phyloP scores from a whole-genome alignment of 1,139 yeast species.

The Geotrichum histeridarum region DNA sequence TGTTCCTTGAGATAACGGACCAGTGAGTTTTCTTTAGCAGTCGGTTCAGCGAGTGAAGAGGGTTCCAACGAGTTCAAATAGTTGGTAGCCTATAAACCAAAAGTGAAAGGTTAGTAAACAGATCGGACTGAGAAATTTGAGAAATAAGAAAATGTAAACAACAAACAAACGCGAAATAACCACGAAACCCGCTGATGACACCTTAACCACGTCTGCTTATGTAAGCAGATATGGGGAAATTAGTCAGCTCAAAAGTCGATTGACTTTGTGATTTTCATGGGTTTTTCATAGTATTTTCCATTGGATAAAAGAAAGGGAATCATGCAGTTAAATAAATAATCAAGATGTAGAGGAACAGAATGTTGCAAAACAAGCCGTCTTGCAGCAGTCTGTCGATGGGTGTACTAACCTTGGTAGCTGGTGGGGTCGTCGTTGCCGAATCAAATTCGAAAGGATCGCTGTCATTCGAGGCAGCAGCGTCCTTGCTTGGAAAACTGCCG shows the following conservation, averaged over 20 bases:
- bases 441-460: not conserved
- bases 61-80: not conserved
- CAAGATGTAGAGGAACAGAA: constrained; percentile 1
- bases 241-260: no score
- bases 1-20: not conserved
- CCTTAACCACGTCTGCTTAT: not conserved
- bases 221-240: not conserved
- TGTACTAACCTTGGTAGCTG: constrained; percentile 5
- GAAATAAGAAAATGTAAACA: not conserved
- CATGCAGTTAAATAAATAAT: constrained; percentile 10
- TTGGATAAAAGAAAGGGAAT: not conserved
- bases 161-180: not conserved
- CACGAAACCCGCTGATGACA: not conserved
- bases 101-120: not conserved
- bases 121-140: not conserved
- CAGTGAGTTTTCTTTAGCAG: not conserved
- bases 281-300: no score
- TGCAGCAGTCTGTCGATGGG: not conserved
- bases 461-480: not conserved
- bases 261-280: no score
- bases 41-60: not conserved
- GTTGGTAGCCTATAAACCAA: not conserved
- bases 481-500: not conserved
- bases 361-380: not conserved
- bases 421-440: not conserved